Evolutionary conservation across 805 yeast genomes (phyloP).

Genomic region (Spathaspora gorwiae): DNA sequence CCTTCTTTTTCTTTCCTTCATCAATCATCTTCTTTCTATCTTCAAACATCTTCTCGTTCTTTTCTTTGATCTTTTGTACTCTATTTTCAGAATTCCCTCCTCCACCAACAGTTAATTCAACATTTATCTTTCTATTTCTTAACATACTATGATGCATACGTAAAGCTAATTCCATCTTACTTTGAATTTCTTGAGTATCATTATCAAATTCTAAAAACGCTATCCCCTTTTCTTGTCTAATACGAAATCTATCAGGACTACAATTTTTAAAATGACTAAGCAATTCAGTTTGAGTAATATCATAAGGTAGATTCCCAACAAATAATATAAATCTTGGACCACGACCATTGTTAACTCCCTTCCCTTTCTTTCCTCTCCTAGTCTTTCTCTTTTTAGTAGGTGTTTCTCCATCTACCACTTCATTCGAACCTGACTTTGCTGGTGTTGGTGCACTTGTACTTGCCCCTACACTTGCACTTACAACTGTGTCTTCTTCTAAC

Average conservation of each 20-base stretch:
- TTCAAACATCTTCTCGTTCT: conserved; percentile 68
- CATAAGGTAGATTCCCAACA: conserved; percentile 86
- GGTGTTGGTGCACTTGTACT: no score
- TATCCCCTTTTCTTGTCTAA: conserved; percentile 82
- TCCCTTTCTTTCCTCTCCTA: conserved; percentile 73
- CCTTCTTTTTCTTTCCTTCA: conserved; percentile 28
- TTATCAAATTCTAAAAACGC: conserved; percentile 82
- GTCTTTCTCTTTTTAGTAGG: conserved; percentile 66
- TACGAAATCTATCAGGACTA: conserved; percentile 70
- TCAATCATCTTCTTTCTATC: conserved; percentile 61
- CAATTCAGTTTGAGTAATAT: conserved; percentile 57
- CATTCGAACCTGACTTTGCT: conserved; percentile 31
- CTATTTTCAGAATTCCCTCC: conserved; percentile 83
- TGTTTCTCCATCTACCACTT: conserved; percentile 2
- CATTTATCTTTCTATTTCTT: conserved; percentile 77
- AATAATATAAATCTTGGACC: conserved; percentile 76
- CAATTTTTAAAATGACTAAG: conserved; percentile 67
- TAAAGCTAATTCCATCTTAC: conserved; percentile 79
- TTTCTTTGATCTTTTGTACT: conserved; percentile 63
- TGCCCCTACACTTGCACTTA: conserved; percentile 53
- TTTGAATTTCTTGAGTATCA: conserved; percentile 58
- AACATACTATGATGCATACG: conserved; percentile 74
- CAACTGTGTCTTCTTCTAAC: conserved; percentile 36
- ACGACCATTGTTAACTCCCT: conserved; percentile 42
- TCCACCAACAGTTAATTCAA: conserved; percentile 96